Conservation (phyloP, 2,329 filamentous ascomycete species). For the Alternaria panax region DNA sequence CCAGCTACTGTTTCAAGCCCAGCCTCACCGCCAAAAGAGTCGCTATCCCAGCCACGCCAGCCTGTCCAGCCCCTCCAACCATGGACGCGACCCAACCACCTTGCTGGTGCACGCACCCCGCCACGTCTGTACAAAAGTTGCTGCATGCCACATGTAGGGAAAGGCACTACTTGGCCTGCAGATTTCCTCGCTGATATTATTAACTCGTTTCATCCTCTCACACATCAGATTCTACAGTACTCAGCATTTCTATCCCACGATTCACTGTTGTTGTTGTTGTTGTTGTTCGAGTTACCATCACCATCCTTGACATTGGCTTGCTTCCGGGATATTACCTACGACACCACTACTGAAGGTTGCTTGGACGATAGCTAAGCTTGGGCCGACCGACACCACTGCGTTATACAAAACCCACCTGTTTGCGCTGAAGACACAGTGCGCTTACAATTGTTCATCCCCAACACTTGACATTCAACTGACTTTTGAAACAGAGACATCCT, state of each 20-base stretch:
- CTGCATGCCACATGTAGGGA: slow-evolving; percentile 28
- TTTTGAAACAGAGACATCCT: neutral
- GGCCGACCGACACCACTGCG: neutral
- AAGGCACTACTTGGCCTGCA: slow-evolving; percentile 20
- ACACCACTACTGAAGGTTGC: slow-evolving; percentile 11
- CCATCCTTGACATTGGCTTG: slow-evolving; percentile 1
- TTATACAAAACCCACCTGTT: neutral
- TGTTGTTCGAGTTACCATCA: neutral
- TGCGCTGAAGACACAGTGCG: neutral
- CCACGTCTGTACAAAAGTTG: slow-evolving; percentile 40
- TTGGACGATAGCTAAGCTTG: slow-evolving; percentile 13
- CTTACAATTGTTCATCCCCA: neutral
- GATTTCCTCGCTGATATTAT: slow-evolving; percentile 14
- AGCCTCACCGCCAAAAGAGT: slow-evolving; percentile 18
- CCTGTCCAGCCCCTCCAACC: slow-evolving; percentile 17
- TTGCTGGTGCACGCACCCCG: slow-evolving; percentile 28
- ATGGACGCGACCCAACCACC: slow-evolving; percentile 33
- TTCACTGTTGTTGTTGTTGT: neutral
- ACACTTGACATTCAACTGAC: neutral
- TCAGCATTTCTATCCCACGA: neutral
- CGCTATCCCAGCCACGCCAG: slow-evolving; percentile 17
- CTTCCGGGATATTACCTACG: neutral
- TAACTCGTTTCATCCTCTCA: neutral
- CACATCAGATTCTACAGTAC: neutral
- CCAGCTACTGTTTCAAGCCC: slow-evolving; percentile 17